Base-by-base conservation (phyloP, 2,329 filamentous ascomycete species). In the Aspergillus floridensis region DNA sequence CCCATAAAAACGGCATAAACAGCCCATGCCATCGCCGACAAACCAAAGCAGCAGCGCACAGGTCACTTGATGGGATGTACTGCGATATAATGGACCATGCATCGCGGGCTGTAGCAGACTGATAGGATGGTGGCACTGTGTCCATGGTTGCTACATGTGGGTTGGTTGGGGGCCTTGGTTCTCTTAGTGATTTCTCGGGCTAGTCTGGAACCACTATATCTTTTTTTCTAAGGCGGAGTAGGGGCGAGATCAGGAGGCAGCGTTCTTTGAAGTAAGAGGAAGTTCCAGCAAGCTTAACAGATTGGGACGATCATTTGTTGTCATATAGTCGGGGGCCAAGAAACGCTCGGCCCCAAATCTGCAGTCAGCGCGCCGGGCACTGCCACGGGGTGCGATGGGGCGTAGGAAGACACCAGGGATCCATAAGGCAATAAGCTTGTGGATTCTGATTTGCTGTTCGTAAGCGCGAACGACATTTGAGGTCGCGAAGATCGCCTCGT, bases 1-100 rank as follows among this genome's bases (percentile, higher is more conserved):
- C 85, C 85, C 85, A 88, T 1, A 88, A 77, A 62, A 83, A 80
- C 2, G 83, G 83, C 55, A 81, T 78, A 64, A 87, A 86, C n/a
- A 82, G 80, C 29, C 73, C 66, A 66, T 87, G 82, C 84, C 85
- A 87, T 76, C 77, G 74, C 56, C 74, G 80, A 65, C 81, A 85
- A 8, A 87, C 84, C 29, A 86, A 72, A 5, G 81, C 81, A 7
- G 79, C 80, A 24, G 83, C 78, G 63, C 82, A 86, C 5, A 87
- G 77, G 59, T 85, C 82, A 31, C 78, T 76, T 2, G 84, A 85
- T 1, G 79, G 77, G 5, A 87, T 79, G 63, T 86, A 86, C 16
- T 74, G 77, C 8, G 85, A 84, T 56, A 87, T 76, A 41, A 87
- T 76, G 41, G 77, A 70, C 82, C 83, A 86, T 46, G 79, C 78